Percentiles rank a stretch among this genome's conserved stretches.
Conservation (phyloP, 208 protist genomes). For the Sergeia podlipaevii region DNA sequence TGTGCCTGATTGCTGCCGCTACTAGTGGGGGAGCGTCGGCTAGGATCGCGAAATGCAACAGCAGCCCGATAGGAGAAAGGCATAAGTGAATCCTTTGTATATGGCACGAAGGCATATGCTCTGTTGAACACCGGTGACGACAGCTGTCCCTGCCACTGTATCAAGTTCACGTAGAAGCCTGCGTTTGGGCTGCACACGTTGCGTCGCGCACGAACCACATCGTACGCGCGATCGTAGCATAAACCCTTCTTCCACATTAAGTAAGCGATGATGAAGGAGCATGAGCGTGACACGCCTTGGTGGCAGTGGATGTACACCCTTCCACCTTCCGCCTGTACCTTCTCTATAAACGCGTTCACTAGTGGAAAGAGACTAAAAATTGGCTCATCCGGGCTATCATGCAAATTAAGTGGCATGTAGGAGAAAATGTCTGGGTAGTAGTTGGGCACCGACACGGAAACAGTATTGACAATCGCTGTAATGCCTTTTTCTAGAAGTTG, state of each 20-base stretch:
- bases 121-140: conserved; percentile 36
- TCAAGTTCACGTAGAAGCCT: conserved; percentile 88
- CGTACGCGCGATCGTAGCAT: conserved; percentile 83
- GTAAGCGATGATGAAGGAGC: conserved; percentile 88
- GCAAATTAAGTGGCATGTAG: conserved; percentile 83
- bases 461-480: conserved; percentile 92
- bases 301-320: conserved; percentile 94
- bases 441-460: conserved; percentile 71
- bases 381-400: conserved; percentile 87
- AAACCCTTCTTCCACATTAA: conserved; percentile 86
- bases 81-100: conserved; percentile 26
- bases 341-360: conserved; percentile 86
- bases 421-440: conserved; percentile 64
- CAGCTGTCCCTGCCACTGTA: conserved; percentile 72
- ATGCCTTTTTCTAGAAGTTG: conserved; percentile 84
- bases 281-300: conserved; percentile 91
- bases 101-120: conserved; percentile 62
- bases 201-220: conserved; percentile 63
- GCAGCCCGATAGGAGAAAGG: conserved; percentile 63
- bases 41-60: conserved; percentile 18
- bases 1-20: background rate
- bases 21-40: background rate
- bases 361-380: conserved; percentile 88
- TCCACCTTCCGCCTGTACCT: conserved; percentile 32
- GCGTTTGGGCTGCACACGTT: conserved; percentile 86